Percentiles rank a stretch among this genome's conserved stretches.
Evolutionary conservation across 2,329 filamentous ascomycete genomes (phyloP).

Genomic region (Colletotrichum sojae): DNA sequence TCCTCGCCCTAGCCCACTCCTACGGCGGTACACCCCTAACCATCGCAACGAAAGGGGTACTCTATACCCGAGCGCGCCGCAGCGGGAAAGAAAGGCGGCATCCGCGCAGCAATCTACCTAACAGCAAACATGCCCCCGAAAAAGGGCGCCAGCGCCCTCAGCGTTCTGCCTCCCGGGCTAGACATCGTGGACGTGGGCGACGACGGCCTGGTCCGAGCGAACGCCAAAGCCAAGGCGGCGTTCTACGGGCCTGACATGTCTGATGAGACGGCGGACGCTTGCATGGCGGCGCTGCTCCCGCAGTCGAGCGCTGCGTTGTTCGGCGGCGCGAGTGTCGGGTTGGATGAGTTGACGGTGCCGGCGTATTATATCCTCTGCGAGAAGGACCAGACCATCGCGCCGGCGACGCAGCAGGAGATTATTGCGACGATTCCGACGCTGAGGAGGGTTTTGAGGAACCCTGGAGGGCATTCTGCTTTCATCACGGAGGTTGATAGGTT

Average conservation of each 20-base stretch:
- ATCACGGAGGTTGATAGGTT: conserved; percentile 21
- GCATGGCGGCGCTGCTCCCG: conserved; percentile 17
- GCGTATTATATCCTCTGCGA: conserved; percentile 29
- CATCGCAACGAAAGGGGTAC: conserved; percentile 15
- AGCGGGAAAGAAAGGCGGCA: conserved; percentile 8
- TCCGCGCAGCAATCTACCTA: conserved; percentile 12
- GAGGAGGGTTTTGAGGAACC: conserved; percentile 21
- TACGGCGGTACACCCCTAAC: conserved; percentile 20
- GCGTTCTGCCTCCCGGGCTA: conserved; percentile 18
- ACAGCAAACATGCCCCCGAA: conserved; percentile 23
- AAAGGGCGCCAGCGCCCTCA: conserved; percentile 18
- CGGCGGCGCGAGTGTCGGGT: neutral
- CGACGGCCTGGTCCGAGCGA: conserved; percentile 17
- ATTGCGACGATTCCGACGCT: conserved; percentile 12
- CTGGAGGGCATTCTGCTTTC: conserved; percentile 27
- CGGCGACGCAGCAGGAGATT: conserved; percentile 14
- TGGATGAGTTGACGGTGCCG: conserved; percentile 10
- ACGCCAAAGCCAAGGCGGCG: conserved; percentile 15
- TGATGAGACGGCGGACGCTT: conserved; percentile 7
- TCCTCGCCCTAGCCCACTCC: conserved; percentile 25
- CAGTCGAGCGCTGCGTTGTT: conserved; percentile 13
- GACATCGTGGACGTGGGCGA: conserved; percentile 16
- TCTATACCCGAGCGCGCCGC: conserved; percentile 12
- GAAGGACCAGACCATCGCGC: conserved; percentile 25
- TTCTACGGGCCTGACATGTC: conserved; percentile 33